These are phyloP conservation scores for Aspergillus sp. DNA, from an alignment of 2,329 filamentous ascomycete species.

Conservation along the genomic window DNA sequence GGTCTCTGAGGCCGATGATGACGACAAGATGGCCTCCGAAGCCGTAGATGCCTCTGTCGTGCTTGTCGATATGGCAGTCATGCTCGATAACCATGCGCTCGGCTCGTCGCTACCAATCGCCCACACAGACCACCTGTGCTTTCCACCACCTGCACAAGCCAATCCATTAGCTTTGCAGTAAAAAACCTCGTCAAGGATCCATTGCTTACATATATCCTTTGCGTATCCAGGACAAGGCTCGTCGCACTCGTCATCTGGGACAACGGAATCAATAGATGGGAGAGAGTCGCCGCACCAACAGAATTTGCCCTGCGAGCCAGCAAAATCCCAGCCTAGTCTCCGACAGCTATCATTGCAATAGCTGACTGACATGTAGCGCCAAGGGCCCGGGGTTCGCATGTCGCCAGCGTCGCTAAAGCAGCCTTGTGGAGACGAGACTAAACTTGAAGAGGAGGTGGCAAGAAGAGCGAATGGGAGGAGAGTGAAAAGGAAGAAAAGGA, in stretches of 20 bases:
- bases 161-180: background rate
- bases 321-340: background rate
- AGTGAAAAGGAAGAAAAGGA: background rate
- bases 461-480: background rate
- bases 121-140: background rate
- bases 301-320: background rate
- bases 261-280: background rate
- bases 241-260: background rate
- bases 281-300: background rate
- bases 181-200: background rate
- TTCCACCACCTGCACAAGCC: background rate
- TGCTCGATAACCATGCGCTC: background rate
- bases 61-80: background rate
- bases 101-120: background rate
- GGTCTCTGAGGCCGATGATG: background rate
- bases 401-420: background rate
- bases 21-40: background rate
- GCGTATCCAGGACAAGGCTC: background rate
- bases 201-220: background rate
- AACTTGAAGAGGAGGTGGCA: background rate
- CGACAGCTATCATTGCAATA: background rate
- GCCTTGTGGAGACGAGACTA: background rate
- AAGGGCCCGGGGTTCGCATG: background rate
- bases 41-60: background rate
- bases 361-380: background rate